A percentile compares a stretch with the other conserved stretches of the same genome.
phyloP scores from a whole-genome alignment of 805 yeast species.

The Candida glaebosa region DNA sequence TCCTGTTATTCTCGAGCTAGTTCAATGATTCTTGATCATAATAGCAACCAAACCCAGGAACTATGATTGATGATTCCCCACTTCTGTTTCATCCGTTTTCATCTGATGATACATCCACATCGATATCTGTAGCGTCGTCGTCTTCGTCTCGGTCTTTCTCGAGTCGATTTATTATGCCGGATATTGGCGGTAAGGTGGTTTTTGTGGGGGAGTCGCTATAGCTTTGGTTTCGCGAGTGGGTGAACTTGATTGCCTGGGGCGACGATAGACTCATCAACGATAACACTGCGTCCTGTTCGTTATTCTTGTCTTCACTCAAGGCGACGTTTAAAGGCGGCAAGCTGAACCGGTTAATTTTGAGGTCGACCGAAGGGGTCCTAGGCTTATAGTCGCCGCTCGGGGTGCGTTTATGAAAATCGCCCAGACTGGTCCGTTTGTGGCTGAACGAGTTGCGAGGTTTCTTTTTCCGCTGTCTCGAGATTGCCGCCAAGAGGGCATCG shows the following conservation, averaged over 20 bases:
- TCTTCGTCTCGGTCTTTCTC: conserved; percentile 11
- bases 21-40: too few species aligned
- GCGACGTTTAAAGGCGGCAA: conserved; percentile 31
- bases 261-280: conserved; percentile 55
- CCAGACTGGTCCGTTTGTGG: conserved; percentile 4
- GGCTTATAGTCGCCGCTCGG: background rate
- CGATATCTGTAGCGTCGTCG: conserved; percentile 22
- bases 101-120: conserved; percentile 6
- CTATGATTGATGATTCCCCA: background rate
- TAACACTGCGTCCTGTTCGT: conserved; percentile 54
- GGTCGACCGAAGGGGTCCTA: background rate
- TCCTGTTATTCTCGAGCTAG: too few species aligned
- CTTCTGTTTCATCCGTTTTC: background rate
- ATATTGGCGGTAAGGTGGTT: conserved; percentile 26
- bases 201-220: conserved; percentile 10
- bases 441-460: conserved; percentile 20
- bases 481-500: conserved; percentile 40
- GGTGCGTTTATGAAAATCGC: background rate
- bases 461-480: conserved; percentile 24
- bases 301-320: conserved; percentile 15
- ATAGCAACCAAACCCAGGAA: background rate
- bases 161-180: conserved; percentile 17
- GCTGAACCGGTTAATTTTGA: background rate
- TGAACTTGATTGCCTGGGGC: conserved; percentile 36
- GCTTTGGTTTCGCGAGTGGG: conserved; percentile 28